Evolutionary conservation across 441 rosid species (phyloP), one percentile per base, ranked within the genome.

Genomic region (Metrosideros polymorpha): DNA sequence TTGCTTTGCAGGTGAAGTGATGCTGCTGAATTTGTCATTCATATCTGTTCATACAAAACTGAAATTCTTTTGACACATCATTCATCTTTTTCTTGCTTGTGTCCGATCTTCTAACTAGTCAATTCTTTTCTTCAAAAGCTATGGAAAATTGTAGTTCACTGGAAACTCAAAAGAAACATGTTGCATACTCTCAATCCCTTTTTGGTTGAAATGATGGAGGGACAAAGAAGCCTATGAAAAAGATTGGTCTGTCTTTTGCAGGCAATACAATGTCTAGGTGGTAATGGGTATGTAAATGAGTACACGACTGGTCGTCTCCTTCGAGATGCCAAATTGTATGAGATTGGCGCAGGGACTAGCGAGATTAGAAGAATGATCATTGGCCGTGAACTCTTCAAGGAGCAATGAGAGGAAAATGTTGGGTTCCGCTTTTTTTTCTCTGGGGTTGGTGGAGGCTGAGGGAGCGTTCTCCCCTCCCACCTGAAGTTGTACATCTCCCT

Each of bases 231-330:
- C 47, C 79, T 22, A 39, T 35, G 42, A 63, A 35, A 35, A 6
- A 32, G 75, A 53, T 79, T 82, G 30, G 19, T 53, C 83, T 71
- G n/a, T 50, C 75, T 79, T 91, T 89, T 91, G 90, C 95, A 95
- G 99, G 99, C 99, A 6, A 94, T 97, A 91, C 99, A 97, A 89
- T 96, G 99, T 90, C 88, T 97, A 90, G 99, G 99, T 5, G 99
- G 99, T 42, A 96, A 97, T 42, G 99, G 99, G 32, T 95, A 97
- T 85, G 95, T 95, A 76, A 97, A 97, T 13, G 99, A 96, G 89
- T 96, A 96, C 88, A 51, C 95, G 85, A 97, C 98, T 0, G 99
- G 98, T 5, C 97, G 99, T 59, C 96, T 95, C 84, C 94, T 97
- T 43, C 95, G 99, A 87, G 99, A 97, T 87, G 99, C 99, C 86